Evolutionary conservation across 345 rosid species (phyloP), one percentile per base, ranked within the genome.

Genomic region (Hibiscus trionum): DNA sequence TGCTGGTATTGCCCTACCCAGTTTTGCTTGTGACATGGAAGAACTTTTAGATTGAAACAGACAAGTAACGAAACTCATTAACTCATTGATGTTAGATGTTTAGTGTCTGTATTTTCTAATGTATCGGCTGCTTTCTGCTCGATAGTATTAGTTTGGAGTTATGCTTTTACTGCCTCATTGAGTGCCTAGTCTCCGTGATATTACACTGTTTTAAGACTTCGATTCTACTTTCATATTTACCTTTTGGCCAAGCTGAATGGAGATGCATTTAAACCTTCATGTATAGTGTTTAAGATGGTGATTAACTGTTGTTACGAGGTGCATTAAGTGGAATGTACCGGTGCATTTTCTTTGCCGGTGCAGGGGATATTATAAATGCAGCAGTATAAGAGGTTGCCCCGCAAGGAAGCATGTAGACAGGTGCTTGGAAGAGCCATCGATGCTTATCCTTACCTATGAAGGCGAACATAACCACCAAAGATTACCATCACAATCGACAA

Each of bases 361-460:
- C 86, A 94, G 98, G 84, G 98, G 97, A 80, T 94, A 94, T 72
- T 94, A 94, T 81, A 94, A 94, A 68, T 94, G 98, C 77, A 94
- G 98, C 85, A 90, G 98, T 86, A 86, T 86, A 86, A 87, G 97
- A 84, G 98, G 98, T 50, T 94, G 98, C 76, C 98, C 97, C 44
- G 98, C 98, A 19, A 90, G 98, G 90, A 94, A 94, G 82, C 98
- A 94, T 49, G 98, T 94, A 21, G 98, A 94, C 81, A 90, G 98
- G 80, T 84, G 89, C 84, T 75, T 94, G 84, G 97, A 90, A 75
- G 97, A 94, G 42, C 88, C 98, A 2, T 78, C 89, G 5, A 90
- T 94, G 98, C 97, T 94, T 29, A 84, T 84, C 50, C 93, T 94
- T 31, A 94, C 98, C 29, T 94, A 94, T 29, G 98, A 94, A 86